Conservation (phyloP, 2,329 filamentous ascomycete species). For the Aspergillus chevalieri region DNA sequence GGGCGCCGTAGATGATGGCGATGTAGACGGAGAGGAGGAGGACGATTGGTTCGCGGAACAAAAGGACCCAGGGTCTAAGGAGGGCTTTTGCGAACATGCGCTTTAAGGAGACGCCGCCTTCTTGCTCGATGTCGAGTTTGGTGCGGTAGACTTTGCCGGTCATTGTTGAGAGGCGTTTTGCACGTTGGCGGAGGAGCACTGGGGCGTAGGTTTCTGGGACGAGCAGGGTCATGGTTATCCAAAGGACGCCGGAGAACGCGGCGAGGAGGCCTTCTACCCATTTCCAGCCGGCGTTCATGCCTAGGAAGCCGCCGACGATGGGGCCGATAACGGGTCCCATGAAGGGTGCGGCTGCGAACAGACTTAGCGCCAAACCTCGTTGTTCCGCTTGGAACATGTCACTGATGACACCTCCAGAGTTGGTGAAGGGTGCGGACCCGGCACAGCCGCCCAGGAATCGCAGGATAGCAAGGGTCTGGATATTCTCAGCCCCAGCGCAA, state of each 20-base stretch:
- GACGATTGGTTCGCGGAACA: conserved; percentile 27
- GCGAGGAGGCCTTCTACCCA: conserved; percentile 28
- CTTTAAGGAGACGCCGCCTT: conserved; percentile 13
- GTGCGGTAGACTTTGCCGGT: conserved; percentile 20
- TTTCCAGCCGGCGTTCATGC: conserved; percentile 22
- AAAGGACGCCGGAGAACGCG: conserved; percentile 22
- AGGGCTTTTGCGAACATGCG: conserved; percentile 20
- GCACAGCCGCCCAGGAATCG: conserved; percentile 60
- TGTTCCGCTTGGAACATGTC: conserved; percentile 52
- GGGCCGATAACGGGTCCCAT: conserved; percentile 34
- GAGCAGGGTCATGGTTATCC: conserved; percentile 18
- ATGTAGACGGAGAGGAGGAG: conserved; percentile 25
- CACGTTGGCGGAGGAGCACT: conserved; percentile 23
- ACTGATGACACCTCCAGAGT: conserved; percentile 44
- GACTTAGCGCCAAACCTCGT: conserved; percentile 51
- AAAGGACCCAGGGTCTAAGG: conserved; percentile 23
- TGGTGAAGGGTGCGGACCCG: conserved; percentile 50
- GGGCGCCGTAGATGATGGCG: conserved; percentile 24
- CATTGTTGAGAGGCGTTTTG: conserved; percentile 17
- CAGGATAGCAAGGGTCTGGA: conserved; percentile 54
- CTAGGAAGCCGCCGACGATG: conserved; percentile 25
- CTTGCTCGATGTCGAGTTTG: conserved; percentile 21
- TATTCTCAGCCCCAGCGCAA: conserved; percentile 50
- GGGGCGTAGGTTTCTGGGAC: conserved; percentile 27
- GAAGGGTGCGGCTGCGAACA: conserved; percentile 64